Percentiles rank a stretch among this genome's conserved stretches.
phyloP scores from a whole-genome alignment of 2,329 filamentous ascomycete genomes.

The Malbranchea zuffiana region DNA sequence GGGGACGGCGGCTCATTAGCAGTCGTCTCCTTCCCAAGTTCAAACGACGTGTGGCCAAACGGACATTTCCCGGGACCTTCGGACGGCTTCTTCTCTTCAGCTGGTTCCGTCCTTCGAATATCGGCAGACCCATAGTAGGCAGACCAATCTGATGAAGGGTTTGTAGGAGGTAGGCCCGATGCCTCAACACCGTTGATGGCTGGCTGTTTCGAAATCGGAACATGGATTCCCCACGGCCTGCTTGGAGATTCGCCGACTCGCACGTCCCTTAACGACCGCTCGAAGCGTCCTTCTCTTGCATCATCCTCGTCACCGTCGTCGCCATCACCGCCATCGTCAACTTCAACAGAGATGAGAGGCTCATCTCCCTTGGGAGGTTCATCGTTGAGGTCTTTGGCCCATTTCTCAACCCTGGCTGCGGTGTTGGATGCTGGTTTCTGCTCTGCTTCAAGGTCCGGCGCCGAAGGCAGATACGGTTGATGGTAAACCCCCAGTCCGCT shows the following conservation, averaged over 20 bases:
- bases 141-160: too few relatives aligned
- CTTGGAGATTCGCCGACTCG: constrained; percentile 90
- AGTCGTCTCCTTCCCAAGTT: not conserved
- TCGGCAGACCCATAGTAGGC: too few relatives aligned
- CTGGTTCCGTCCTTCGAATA: too few relatives aligned
- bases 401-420: constrained; percentile 64
- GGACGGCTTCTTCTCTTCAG: too few relatives aligned
- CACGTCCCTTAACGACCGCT: constrained; percentile 74
- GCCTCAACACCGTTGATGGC: constrained; percentile 30
- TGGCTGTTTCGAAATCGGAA: constrained; percentile 50
- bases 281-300: constrained; percentile 63
- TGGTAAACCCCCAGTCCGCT: constrained; percentile 79
- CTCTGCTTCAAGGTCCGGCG: constrained; percentile 29
- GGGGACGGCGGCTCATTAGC: not conserved
- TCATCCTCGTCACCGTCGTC: constrained; percentile 39
- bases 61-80: too few relatives aligned
- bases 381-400: constrained; percentile 66
- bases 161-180: constrained; percentile 46
- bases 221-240: constrained; percentile 81
- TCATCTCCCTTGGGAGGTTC: constrained; percentile 36
- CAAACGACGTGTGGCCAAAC: constrained; percentile 1
- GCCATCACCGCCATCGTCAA: constrained; percentile 18
- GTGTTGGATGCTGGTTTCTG: constrained; percentile 28
- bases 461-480: constrained; percentile 66
- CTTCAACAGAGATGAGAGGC: constrained; percentile 10